These are phyloP conservation scores for Sclerotinia subarctica DNA, from an alignment of 2,329 filamentous ascomycete species.

Conservation along the genomic window DNA sequence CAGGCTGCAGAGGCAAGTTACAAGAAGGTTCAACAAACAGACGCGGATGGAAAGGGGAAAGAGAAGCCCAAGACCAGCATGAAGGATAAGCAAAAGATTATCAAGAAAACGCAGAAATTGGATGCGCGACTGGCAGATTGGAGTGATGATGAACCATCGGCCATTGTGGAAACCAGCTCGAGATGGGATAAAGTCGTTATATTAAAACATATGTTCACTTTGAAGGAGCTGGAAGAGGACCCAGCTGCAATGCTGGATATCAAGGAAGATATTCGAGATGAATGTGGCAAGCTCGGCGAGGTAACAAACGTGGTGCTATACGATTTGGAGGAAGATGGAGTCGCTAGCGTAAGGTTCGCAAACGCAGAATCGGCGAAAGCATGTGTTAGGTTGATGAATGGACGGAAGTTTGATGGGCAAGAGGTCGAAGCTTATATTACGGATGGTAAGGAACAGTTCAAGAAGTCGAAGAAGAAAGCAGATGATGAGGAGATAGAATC, in stretches of 20 bases:
- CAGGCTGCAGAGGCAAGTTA: conserved; percentile 85
- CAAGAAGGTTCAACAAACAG: conserved; percentile 76
- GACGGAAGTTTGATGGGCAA: conserved; percentile 72
- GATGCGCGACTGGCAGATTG: conserved; percentile 91
- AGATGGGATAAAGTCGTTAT: conserved; percentile 79
- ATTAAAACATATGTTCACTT: conserved; percentile 89
- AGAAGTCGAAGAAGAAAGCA: conserved; percentile 60
- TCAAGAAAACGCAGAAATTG: conserved; percentile 85
- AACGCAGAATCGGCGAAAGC: conserved; percentile 66
- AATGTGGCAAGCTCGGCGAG: conserved; percentile 79
- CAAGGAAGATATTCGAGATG: conserved; percentile 89
- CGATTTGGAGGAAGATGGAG: conserved; percentile 79
- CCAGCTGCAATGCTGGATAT: conserved; percentile 81
- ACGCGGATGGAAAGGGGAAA: conserved; percentile 42
- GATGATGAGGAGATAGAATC: conserved; percentile 28
- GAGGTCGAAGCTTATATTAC: conserved; percentile 69
- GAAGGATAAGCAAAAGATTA: conserved; percentile 83
- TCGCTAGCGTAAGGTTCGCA: conserved; percentile 80
- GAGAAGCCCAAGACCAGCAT: conserved; percentile 51
- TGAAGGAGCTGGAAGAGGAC: conserved; percentile 81
- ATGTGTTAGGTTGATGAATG: conserved; percentile 74
- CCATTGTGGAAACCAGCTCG: conserved; percentile 53
- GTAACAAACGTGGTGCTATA: conserved; percentile 91
- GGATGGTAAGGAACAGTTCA: conserved; percentile 69
- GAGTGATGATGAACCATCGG: conserved; percentile 79